Conservation (phyloP, 2,329 filamentous ascomycete genomes). For the Parascedosporium putredinis region DNA sequence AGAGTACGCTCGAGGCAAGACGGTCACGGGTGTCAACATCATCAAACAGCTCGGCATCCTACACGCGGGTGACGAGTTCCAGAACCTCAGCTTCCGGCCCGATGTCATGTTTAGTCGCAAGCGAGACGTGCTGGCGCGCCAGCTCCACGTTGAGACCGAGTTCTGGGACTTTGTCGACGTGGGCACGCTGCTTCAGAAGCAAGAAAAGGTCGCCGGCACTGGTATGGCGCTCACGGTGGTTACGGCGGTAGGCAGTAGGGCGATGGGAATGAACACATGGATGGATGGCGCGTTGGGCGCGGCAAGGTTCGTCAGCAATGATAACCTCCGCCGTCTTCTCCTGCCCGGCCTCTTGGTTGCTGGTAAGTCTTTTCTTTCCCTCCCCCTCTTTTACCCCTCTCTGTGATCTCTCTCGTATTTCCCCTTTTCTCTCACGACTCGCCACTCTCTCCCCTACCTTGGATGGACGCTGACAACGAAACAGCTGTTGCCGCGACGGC, state of each 20-base stretch:
- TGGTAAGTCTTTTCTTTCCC: slow-evolving; percentile 45
- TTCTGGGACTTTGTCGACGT: slow-evolving; percentile 90
- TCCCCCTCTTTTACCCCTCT: too few species aligned
- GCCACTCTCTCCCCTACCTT: neutral
- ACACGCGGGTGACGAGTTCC: slow-evolving; percentile 80
- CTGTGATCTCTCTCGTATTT: neutral
- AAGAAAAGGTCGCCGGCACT: slow-evolving; percentile 90
- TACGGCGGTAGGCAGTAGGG: slow-evolving; percentile 70
- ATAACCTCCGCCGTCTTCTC: slow-evolving; percentile 70
- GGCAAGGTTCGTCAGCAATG: slow-evolving; percentile 68
- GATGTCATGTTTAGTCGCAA: slow-evolving; percentile 91
- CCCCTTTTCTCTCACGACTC: neutral
- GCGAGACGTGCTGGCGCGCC: slow-evolving; percentile 68
- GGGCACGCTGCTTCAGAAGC: slow-evolving; percentile 68
- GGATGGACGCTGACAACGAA: slow-evolving; percentile 16
- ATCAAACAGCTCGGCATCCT: slow-evolving; percentile 83
- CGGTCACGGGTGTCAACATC: slow-evolving; percentile 68
- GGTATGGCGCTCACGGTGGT: slow-evolving; percentile 90
- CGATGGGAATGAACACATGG: slow-evolving; percentile 80
- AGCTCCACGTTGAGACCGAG: slow-evolving; percentile 81
- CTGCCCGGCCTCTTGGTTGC: slow-evolving; percentile 70
- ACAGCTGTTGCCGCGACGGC: slow-evolving; percentile 63
- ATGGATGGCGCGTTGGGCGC: slow-evolving; percentile 77
- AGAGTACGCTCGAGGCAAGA: slow-evolving; percentile 69
- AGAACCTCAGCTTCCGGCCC: slow-evolving; percentile 75